These are phyloP conservation scores for Boletus fagicola DNA, from an alignment of 768 basidiomycete species.

Conservation along the genomic window DNA sequence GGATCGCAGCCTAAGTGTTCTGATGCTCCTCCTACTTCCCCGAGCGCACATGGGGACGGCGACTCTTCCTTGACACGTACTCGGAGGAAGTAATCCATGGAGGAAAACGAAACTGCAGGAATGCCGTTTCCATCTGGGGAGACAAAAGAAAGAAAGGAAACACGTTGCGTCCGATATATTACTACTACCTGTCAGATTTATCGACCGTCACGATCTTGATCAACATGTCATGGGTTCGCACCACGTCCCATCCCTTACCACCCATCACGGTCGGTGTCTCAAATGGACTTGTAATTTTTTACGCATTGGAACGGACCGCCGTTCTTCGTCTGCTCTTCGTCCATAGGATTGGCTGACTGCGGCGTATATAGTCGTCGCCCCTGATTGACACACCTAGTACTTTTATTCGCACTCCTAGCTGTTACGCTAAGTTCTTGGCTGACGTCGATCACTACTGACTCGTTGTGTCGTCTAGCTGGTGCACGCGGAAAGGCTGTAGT, in stretches of 20 bases:
- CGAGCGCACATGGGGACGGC: conserved; percentile 4
- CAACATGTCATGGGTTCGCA: conserved; percentile 10
- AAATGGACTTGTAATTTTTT: background rate
- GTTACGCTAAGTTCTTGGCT: background rate
- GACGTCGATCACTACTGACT: background rate
- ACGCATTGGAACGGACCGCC: conserved; percentile 1
- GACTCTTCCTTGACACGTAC: conserved; percentile 10
- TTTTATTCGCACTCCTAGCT: conserved; percentile 1
- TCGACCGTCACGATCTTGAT: conserved; percentile 9
- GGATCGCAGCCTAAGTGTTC: background rate
- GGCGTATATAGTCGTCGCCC: background rate
- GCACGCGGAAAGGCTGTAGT: conserved; percentile 11
- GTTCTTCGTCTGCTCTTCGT: background rate
- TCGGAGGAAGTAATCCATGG: conserved; percentile 13
- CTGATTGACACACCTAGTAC: conserved; percentile 14
- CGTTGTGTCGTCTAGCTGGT: conserved; percentile 5
- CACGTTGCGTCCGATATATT: conserved; percentile 19
- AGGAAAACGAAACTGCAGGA: background rate
- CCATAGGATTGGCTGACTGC: background rate
- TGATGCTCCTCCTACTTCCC: background rate
- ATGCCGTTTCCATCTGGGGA: background rate
- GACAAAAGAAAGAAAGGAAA: background rate
- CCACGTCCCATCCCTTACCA: conserved; percentile 5
- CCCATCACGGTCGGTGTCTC: conserved; percentile 6
- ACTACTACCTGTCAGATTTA: conserved; percentile 19